Evolutionary conservation across 352 stramenopile species (phyloP), one percentile per base, ranked within the genome.

Genomic region (Phytophthora europaea): DNA sequence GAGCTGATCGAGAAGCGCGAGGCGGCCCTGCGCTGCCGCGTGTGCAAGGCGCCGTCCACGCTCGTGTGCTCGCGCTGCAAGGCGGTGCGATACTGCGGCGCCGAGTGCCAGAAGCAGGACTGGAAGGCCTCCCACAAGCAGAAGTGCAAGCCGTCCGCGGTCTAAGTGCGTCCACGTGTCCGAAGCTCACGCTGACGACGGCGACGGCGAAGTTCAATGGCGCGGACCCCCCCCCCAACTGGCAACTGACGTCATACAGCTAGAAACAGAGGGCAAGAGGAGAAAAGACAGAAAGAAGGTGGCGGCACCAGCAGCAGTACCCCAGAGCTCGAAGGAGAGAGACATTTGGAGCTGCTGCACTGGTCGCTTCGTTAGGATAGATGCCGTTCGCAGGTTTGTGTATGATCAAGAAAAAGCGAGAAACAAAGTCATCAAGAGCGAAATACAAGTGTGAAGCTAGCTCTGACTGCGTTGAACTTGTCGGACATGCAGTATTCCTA

Each of bases 51-150:
- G n/a, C 56, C 82, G 15, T 88, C 90, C 40, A 94, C 61, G 70
- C 81, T 94, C 51, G 85, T 94, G 70, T 97, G 90, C 85, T 94
- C 88, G 66, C 90, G 89, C 74, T 97, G 90, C 88, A 94, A 96
- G 80, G 70, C 71, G 54, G 88, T 94, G 65, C 89, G 90, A 65
- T 97, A 97, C 87, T 97, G 90, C 64, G 88, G 84, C 28, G 83
- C 87, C 22, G 87, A 94, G 18, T 97, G 90, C 85, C 90, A 97
- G 76, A 95, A 94, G 78, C 88, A 96, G 72, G 88, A 95, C 83
- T 97, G 90, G 90, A 95, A 95, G 82, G 75, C 70, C 23, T 73
- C 82, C 61, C 90, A 95, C 89, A 97, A 96, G 87, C 86, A 85
- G 65, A 88, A 88, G 36, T 96, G 90, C 83, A 96, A 95, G 83